These are phyloP conservation scores for Chytriomyces hyalinus DNA, from an alignment of 192 early-diverging fungal genomes.

Conservation along the genomic window DNA sequence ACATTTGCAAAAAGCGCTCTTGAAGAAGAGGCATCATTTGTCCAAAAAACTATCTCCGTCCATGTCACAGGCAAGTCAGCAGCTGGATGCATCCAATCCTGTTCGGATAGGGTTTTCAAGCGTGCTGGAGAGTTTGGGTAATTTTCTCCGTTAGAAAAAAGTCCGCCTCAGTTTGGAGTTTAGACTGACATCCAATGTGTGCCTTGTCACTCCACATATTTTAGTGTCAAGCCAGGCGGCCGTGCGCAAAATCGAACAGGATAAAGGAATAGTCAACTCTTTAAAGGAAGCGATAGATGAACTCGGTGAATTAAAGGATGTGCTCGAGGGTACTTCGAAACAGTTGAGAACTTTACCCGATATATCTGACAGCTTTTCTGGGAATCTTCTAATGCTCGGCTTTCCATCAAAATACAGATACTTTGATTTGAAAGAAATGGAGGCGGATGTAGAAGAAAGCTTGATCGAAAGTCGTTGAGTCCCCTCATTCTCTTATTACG, in stretches of 20 bases:
- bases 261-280: too few relatives aligned
- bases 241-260: too few relatives aligned
- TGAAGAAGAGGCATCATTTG: constrained; percentile 1
- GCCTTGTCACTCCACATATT: too few relatives aligned
- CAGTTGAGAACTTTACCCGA: too few relatives aligned
- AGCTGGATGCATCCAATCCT: not conserved
- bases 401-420: not conserved
- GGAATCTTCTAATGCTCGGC: too few relatives aligned
- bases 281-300: too few relatives aligned
- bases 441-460: not conserved
- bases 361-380: too few relatives aligned
- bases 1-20: constrained; percentile 13
- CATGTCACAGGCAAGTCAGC: not conserved
- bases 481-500: not conserved
- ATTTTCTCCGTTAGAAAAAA: not conserved
- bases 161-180: not conserved
- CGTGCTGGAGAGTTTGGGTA: not conserved
- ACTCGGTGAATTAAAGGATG: too few relatives aligned
- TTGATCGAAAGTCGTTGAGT: not conserved
- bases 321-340: too few relatives aligned
- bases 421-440: constrained; percentile 5
- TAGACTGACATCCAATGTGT: not conserved
- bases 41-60: not conserved
- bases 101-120: not conserved
- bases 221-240: too few relatives aligned